Evolutionary conservation across 495 filamentous ascomycete genomes (phyloP), one percentile per base, ranked within the genome.

Genomic region (Tuber borchii): DNA sequence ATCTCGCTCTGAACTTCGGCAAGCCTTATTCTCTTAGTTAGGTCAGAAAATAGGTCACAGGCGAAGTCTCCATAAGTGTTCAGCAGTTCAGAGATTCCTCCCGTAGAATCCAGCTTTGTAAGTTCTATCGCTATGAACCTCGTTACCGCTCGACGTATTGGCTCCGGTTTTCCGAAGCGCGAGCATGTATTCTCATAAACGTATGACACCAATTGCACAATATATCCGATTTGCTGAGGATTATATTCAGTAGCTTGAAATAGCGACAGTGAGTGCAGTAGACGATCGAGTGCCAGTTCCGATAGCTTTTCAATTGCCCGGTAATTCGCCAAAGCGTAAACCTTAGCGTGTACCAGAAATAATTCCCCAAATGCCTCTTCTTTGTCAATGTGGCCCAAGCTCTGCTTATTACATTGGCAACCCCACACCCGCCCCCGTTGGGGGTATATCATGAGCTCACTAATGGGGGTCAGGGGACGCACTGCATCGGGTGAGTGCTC

Each of bases 241-340:
- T 31, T 44, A 2, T n/a, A 39, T 0, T 46, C 16, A 14, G 69
- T 16, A 4, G 17, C 5, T 26, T 45, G 19, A 42, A 78, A 42
- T 8, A 4, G 4, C 20, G 37, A 37, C 34, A 78, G 76, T 31
- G 70, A 56, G 39, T 19, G 0, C 1, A 78, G 20, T 17, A 78
- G 74, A 16, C 70, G 74, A 7, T 65, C 40, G 37, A 72, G 56
- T 16, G 76, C 37, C 1, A 76, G 34, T 22, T n/a, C 39, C 43
- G 26, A 65, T 9, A 78, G 42, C 1, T 70, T 40, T n/a, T 39
- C 26, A 34, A 73, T 42, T 8, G 48, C 51, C 37, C 48, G 42
- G 37, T 70, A 76, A 39, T 72, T 69, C 9, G 74, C 76, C 12
- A 78, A 17, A 6, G 70, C 76, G 42, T 78, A 78, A 8, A 78